Evolutionary conservation across 768 basidiomycete genomes (phyloP).

Genomic region (Leccinum disarticulatum): DNA sequence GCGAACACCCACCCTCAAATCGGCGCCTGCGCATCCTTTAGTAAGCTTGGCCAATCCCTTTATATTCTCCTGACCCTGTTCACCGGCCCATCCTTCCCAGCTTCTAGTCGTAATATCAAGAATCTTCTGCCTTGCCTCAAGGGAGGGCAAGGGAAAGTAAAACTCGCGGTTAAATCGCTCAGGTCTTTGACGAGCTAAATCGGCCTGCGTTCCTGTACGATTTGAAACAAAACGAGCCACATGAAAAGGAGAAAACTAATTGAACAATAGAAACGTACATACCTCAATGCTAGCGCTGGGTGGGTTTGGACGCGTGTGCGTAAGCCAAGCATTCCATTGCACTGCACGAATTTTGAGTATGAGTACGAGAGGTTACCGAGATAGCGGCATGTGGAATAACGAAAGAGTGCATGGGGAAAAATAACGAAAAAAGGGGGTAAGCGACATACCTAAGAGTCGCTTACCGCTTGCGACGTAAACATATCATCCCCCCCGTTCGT

Average conservation of each 20-base stretch:
- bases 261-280: constrained; percentile 20
- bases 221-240: background rate
- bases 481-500: constrained; percentile 50
- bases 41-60: no score
- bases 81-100: no score
- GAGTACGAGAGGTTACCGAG: background rate
- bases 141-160: no score
- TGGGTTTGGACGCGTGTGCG: constrained; percentile 60
- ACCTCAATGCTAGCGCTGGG: constrained; percentile 56
- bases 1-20: no score
- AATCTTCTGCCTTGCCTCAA: no score
- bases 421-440: background rate
- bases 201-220: constrained; percentile 54
- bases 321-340: constrained; percentile 76
- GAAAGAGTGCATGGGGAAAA: background rate
- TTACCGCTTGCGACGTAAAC: constrained; percentile 60
- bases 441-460: constrained; percentile 51
- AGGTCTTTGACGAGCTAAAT: constrained; percentile 44
- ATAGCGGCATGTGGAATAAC: background rate
- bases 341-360: constrained; percentile 39
- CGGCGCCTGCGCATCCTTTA: no score
- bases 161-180: no score
- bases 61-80: no score
- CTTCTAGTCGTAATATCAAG: no score
- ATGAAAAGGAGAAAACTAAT: background rate